These are phyloP conservation scores for Xerocomus minutiporus DNA, from an alignment of 1,284 basidiomycete genomes.

Conservation along the genomic window DNA sequence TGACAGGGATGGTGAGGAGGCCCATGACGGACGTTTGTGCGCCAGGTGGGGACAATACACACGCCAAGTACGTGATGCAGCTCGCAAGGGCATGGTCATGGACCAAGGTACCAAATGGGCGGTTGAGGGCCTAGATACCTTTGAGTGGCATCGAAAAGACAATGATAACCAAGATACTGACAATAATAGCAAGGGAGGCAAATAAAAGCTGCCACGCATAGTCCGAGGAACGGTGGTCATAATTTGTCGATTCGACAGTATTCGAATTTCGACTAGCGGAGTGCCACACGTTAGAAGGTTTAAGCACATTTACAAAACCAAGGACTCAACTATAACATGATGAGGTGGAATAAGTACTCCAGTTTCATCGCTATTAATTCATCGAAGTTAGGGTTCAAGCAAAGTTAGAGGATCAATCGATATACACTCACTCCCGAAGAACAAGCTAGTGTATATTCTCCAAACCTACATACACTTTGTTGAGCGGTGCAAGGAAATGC, in stretches of 20 bases:
- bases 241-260: slow-evolving; percentile 62
- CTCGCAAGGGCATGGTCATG: slow-evolving; percentile 68
- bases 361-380: slow-evolving; percentile 47
- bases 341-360: slow-evolving; percentile 65
- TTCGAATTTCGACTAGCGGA: slow-evolving; percentile 54
- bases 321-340: slow-evolving; percentile 69
- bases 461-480: slow-evolving; percentile 51
- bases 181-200: slow-evolving; percentile 54
- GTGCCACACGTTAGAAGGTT: neutral
- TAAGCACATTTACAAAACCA: neutral
- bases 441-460: slow-evolving; percentile 75
- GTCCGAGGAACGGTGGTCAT: slow-evolving; percentile 58
- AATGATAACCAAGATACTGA: slow-evolving; percentile 34
- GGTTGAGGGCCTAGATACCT: slow-evolving; percentile 48
- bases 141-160: slow-evolving; percentile 8
- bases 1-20: slow-evolving; percentile 63
- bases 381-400: neutral
- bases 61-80: slow-evolving; percentile 65
- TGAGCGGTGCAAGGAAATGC: slow-evolving; percentile 1
- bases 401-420: neutral
- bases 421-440: slow-evolving; percentile 59
- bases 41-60: slow-evolving; percentile 61
- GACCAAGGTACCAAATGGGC: slow-evolving; percentile 55
- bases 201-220: slow-evolving; percentile 70
- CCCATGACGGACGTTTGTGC: slow-evolving; percentile 71